Evolutionary conservation across 768 basidiomycete species (phyloP).

Genomic region (Pleurotus platypus): DNA sequence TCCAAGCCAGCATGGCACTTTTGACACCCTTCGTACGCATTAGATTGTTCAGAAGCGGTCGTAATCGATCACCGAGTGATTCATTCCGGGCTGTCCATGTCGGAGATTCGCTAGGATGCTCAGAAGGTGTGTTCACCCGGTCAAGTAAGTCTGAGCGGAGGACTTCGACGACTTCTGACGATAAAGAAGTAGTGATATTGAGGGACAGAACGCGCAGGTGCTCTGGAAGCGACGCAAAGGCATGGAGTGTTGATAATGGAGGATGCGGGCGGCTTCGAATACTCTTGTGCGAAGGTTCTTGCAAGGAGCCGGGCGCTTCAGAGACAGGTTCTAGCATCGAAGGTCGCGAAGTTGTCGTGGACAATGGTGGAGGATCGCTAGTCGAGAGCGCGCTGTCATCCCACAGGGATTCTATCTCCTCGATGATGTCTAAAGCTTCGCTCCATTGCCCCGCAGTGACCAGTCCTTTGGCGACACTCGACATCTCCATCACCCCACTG

Average conservation of each 20-base stretch:
- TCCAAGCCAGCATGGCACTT: constrained; percentile 66
- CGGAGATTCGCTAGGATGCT: constrained; percentile 9
- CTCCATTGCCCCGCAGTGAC: constrained; percentile 88
- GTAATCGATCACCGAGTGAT: constrained; percentile 58
- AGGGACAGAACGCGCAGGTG: constrained; percentile 69
- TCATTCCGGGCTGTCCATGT: constrained; percentile 28
- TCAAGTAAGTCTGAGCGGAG: constrained; percentile 64
- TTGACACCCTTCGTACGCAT: constrained; percentile 67
- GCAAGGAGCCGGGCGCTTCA: constrained; percentile 12
- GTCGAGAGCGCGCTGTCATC: constrained; percentile 16
- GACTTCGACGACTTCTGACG: constrained; percentile 72
- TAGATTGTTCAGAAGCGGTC: constrained; percentile 76
- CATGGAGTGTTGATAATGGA: constrained; percentile 68
- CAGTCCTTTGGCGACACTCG: constrained; percentile 63
- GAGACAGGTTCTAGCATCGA: constrained; percentile 12
- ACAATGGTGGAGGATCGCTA: constrained; percentile 2
- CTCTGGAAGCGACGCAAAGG: constrained; percentile 72
- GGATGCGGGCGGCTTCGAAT: constrained; percentile 21
- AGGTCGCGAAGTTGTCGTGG: constrained; percentile 4
- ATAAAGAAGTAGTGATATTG: constrained; percentile 74
- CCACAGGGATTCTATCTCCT: constrained; percentile 64
- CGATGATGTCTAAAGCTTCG: constrained; percentile 74
- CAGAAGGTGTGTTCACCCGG: constrained; percentile 33
- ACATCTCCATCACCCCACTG: constrained; percentile 73
- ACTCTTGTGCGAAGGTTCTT: constrained; percentile 15